phyloP scores from a whole-genome alignment of 2,329 filamentous ascomycete species.

The Waltergamsia citrina region DNA sequence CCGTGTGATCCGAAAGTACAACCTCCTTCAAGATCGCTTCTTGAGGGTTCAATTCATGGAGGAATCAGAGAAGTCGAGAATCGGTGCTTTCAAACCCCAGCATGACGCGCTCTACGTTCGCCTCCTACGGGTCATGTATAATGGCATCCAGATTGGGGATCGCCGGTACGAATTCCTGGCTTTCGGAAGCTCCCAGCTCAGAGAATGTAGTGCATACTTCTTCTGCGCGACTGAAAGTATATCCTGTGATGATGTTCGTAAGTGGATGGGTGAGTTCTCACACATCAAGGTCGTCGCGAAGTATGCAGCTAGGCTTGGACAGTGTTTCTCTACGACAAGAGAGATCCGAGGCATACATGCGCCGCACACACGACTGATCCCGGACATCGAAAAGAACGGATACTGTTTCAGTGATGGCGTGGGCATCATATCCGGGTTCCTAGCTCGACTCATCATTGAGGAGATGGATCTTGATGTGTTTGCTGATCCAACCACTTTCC shows the following conservation, averaged over 20 bases:
- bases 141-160: conserved; percentile 77
- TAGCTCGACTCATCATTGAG: conserved; percentile 63
- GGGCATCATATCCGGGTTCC: conserved; percentile 75
- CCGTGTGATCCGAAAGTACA: conserved; percentile 68
- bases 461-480: conserved; percentile 55
- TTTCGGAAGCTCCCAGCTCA: conserved; percentile 90
- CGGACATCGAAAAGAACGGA: conserved; percentile 60
- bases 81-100: conserved; percentile 38
- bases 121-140: conserved; percentile 58
- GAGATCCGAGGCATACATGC: conserved; percentile 57
- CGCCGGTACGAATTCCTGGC: conserved; percentile 83
- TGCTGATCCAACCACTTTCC: conserved; percentile 68
- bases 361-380: conserved; percentile 48
- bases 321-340: conserved; percentile 91
- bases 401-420: conserved; percentile 86
- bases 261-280: conserved; percentile 78
- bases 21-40: conserved; percentile 64
- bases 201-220: conserved; percentile 88
- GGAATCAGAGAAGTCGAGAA: conserved; percentile 55
- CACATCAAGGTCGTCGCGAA: conserved; percentile 82
- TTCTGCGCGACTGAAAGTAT: conserved; percentile 63
- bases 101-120: conserved; percentile 67
- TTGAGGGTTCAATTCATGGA: conserved; percentile 85
- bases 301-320: conserved; percentile 78
- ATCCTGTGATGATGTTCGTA: conserved; percentile 67